Percentiles rank a stretch among this genome's conserved stretches.
phyloP scores from a whole-genome alignment of 164 flowering plant genomes.

The Tetrastigma voinierianum region DNA sequence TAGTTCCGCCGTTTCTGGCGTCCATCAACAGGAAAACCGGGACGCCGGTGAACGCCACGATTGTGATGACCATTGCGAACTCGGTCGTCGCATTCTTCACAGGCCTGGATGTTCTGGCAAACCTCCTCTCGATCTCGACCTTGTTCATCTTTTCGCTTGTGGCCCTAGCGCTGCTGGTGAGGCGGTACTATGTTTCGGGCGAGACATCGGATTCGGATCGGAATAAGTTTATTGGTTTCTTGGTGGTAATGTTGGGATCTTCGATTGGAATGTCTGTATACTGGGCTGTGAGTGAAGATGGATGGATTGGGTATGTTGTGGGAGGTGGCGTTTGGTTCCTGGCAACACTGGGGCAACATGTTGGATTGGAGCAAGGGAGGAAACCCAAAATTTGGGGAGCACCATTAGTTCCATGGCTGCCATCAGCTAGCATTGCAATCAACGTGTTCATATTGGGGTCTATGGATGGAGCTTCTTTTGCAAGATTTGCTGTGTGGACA shows the following conservation, averaged over 20 bases:
- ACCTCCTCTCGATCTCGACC: constrained; percentile 38
- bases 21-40: constrained; percentile 21
- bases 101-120: constrained; percentile 26
- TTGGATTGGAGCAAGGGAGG: constrained; percentile 22
- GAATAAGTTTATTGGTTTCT: constrained; percentile 23
- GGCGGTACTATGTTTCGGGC: constrained; percentile 32
- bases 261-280: constrained; percentile 20
- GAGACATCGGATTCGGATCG: constrained; percentile 23
- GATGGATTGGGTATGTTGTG: constrained; percentile 24
- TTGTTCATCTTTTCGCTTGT: constrained; percentile 32
- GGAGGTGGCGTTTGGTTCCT: constrained; percentile 25
- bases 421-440: constrained; percentile 27
- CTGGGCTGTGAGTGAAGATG: constrained; percentile 22
- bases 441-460: constrained; percentile 38
- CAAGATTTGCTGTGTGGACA: constrained; percentile 29
- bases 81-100: constrained; percentile 33
- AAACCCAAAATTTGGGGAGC: constrained; percentile 35
- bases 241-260: constrained; percentile 22
- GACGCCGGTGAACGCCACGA: constrained; percentile 30
- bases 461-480: constrained; percentile 26
- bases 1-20: constrained; percentile 34
- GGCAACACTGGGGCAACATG: constrained; percentile 23
- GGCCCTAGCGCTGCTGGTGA: constrained; percentile 24
- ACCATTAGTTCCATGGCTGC: constrained; percentile 37
- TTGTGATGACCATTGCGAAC: constrained; percentile 19